Evolutionary conservation across 441 rosid genomes (phyloP).

Genomic region (Geranium incanum): DNA sequence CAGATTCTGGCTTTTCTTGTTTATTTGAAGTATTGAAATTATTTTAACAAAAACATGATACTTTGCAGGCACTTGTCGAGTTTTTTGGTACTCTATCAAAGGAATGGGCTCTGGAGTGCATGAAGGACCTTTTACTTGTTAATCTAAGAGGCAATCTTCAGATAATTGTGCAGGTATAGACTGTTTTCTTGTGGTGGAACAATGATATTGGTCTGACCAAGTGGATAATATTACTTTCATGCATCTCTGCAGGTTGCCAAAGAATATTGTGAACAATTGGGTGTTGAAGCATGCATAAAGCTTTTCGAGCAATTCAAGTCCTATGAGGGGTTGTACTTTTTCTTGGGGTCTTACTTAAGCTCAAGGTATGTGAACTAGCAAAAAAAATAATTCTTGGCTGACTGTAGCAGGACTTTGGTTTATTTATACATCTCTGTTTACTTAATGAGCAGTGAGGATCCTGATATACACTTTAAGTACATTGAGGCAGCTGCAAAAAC

Average conservation of each 20-base stretch:
- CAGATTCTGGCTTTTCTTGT: no score
- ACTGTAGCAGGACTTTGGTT: no score
- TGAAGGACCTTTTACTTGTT: constrained; percentile 23
- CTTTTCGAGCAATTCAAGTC: constrained; percentile 97
- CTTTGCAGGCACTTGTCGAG: constrained; percentile 20
- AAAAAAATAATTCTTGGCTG: no score
- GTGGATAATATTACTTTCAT: constrained; percentile 7
- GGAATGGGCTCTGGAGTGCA: constrained; percentile 28
- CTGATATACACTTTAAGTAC: constrained; percentile 89
- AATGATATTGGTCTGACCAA: no score
- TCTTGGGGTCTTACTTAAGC: constrained; percentile 89
- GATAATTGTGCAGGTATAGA: constrained; percentile 28
- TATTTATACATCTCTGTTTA: no score
- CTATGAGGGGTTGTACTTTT: constrained; percentile 93
- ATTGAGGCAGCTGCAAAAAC: constrained; percentile 96
- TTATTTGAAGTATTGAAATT: no score
- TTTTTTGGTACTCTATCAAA: constrained; percentile 23
- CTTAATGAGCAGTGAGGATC: constrained; percentile 31
- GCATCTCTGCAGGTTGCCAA: constrained; percentile 57
- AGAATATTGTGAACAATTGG: constrained; percentile 20
- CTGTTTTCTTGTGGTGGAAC: no score
- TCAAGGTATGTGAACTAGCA: constrained; percentile 46
- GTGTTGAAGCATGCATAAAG: constrained; percentile 60
- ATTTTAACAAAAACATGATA: no score
- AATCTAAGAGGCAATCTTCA: constrained; percentile 27